phyloP scores from a whole-genome alignment of 2,329 filamentous ascomycete genomes.

The Epichloe scottii region DNA sequence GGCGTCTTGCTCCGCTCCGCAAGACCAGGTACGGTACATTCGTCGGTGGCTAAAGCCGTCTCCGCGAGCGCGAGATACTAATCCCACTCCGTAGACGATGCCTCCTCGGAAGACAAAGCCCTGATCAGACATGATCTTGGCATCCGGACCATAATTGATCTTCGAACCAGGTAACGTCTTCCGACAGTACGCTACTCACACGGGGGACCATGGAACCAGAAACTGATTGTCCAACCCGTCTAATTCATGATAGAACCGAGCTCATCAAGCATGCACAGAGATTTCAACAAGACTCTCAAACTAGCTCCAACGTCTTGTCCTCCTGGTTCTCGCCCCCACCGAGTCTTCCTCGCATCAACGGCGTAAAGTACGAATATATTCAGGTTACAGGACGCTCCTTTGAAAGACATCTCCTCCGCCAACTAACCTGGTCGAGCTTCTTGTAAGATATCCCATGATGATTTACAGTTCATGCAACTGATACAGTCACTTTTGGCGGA shows the following conservation, averaged over 20 bases:
- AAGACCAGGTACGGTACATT: conserved; percentile 39
- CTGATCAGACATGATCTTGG: conserved; percentile 46
- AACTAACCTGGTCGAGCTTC: conserved; percentile 55
- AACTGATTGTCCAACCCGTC: neutral
- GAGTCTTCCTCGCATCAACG: conserved; percentile 48
- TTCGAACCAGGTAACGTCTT: conserved; percentile 53
- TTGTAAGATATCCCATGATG: conserved; percentile 30
- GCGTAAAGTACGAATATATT: conserved; percentile 51
- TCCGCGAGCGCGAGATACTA: too few species aligned
- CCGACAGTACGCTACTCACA: too few species aligned
- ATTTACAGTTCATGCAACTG: too few species aligned
- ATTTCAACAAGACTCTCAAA: conserved; percentile 29
- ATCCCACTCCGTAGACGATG: conserved; percentile 45
- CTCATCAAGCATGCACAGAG: conserved; percentile 56
- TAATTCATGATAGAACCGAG: conserved; percentile 44
- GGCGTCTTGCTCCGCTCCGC: conserved; percentile 58
- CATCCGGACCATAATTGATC: conserved; percentile 63
- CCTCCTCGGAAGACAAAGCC: conserved; percentile 50
- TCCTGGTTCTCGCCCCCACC: conserved; percentile 35
- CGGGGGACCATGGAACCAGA: neutral
- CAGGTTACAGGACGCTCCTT: conserved; percentile 64
- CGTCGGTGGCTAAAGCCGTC: too few species aligned
- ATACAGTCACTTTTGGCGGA: neutral
- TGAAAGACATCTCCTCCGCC: conserved; percentile 53
- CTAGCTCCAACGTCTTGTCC: conserved; percentile 25